Evolutionary conservation across 257 asterid species (phyloP).

Genomic region (Nicotiana paniculata): DNA sequence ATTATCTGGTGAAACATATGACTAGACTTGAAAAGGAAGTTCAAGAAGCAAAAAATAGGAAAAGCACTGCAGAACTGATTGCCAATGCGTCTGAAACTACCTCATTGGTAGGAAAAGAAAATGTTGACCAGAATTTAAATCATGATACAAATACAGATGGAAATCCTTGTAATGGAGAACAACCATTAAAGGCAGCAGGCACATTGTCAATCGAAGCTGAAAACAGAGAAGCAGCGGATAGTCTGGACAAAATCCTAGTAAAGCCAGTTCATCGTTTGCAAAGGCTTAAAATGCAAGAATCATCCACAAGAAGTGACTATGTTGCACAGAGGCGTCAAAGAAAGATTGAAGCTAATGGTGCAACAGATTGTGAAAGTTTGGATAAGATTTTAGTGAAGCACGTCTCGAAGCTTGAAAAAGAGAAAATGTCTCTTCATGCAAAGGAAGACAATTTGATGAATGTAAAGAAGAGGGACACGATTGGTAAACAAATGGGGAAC

Average conservation of each 20-base stretch:
- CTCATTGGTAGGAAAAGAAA: conserved; percentile 41
- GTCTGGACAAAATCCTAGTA: conserved; percentile 13
- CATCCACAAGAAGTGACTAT: conserved; percentile 15
- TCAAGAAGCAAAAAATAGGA: conserved; percentile 53
- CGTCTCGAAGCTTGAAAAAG: conserved; percentile 72
- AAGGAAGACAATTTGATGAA: conserved; percentile 30
- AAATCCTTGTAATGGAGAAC: conserved; percentile 5
- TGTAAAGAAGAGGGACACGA: conserved; percentile 27
- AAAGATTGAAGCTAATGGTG: conserved; percentile 15
- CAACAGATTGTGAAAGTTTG: conserved; percentile 42
- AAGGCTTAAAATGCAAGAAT: conserved; percentile 16
- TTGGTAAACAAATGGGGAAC: conserved; percentile 17
- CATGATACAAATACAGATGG: conserved; percentile 5
- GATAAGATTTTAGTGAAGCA: conserved; percentile 73
- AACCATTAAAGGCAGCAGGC: neutral
- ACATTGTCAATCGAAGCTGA: neutral
- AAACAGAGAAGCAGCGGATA: conserved; percentile 9
- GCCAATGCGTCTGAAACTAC: neutral
- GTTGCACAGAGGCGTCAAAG: conserved; percentile 13
- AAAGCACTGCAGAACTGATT: neutral
- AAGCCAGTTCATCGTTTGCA: conserved; percentile 17
- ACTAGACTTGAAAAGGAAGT: conserved; percentile 79
- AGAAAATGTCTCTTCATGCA: conserved; percentile 37
- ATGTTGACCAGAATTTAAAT: conserved; percentile 36
- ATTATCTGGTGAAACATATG: conserved; percentile 57